phyloP scores from a whole-genome alignment of 129 eudicot species.

The Mikania micrantha region DNA sequence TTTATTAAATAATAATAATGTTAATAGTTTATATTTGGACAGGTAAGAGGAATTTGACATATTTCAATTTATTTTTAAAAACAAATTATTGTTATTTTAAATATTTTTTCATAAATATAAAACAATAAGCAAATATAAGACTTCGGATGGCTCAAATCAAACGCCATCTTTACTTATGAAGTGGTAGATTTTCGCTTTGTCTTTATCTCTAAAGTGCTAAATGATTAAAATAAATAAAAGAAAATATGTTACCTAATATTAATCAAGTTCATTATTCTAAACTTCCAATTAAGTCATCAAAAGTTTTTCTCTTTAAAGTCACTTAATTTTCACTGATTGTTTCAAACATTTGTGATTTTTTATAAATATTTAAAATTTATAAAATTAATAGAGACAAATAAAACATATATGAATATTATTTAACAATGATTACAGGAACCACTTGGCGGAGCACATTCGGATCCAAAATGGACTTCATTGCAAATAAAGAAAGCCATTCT shows the following conservation, averaged over 20 bases:
- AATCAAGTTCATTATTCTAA: no score
- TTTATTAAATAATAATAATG: not conserved
- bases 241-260: no score
- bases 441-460: slow-evolving; percentile 97
- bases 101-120: not conserved
- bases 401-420: no score
- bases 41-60: not conserved
- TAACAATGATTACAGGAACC: slow-evolving; percentile 58
- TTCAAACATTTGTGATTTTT: no score
- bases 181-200: not conserved
- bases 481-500: slow-evolving; percentile 70
- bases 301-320: no score
- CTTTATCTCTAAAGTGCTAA: not conserved
- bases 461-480: slow-evolving; percentile 85
- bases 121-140: not conserved
- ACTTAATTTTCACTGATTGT: no score
- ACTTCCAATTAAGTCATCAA: no score
- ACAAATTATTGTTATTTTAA: not conserved
- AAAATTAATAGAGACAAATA: no score
- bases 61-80: not conserved
- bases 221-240: no score
- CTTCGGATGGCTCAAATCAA: not conserved
- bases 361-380: no score
- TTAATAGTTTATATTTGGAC: no score
- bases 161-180: no score